phyloP scores from a whole-genome alignment of 129 eudicot genomes.

The Lactuca saligna region DNA sequence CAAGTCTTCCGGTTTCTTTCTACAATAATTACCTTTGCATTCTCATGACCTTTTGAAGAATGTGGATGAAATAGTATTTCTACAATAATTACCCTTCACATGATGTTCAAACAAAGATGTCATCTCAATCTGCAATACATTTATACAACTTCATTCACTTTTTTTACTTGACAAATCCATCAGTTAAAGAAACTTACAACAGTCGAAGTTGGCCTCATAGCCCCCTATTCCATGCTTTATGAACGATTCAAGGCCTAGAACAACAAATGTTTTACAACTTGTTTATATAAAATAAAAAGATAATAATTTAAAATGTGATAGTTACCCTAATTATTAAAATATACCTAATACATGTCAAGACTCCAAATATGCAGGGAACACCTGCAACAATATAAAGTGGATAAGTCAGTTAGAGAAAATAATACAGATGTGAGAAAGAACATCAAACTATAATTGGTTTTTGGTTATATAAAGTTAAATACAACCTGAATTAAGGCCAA shows the following conservation, averaged over 20 bases:
- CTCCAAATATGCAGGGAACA: slow-evolving; percentile 94
- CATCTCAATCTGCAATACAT: slow-evolving; percentile 72
- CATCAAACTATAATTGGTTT: too few species aligned
- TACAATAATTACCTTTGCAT: background rate
- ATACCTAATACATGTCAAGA: slow-evolving; percentile 97
- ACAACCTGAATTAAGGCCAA: slow-evolving; percentile 81
- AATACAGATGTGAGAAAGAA: too few species aligned
- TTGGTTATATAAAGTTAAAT: too few species aligned
- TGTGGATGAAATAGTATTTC: background rate
- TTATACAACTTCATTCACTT: background rate
- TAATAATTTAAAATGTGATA: too few species aligned
- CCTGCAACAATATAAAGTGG: slow-evolving; percentile 41
- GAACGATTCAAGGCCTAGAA: slow-evolving; percentile 90
- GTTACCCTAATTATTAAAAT: background rate
- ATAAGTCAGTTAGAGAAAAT: too few species aligned
- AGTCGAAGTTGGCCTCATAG: slow-evolving; percentile 78
- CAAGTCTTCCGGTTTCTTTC: too few species aligned
- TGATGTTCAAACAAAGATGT: slow-evolving; percentile 82
- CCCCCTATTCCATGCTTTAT: slow-evolving; percentile 94
- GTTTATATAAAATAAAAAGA: background rate
- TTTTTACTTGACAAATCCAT: slow-evolving; percentile 1
- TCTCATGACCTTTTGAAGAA: background rate
- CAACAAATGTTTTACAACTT: background rate
- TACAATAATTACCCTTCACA: slow-evolving; percentile 37
- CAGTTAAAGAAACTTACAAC: slow-evolving; percentile 64